Evolutionary conservation across 225 moss, liverwort and hornwort genomes (phyloP).

Genomic region (Sphagnum contortum): DNA sequence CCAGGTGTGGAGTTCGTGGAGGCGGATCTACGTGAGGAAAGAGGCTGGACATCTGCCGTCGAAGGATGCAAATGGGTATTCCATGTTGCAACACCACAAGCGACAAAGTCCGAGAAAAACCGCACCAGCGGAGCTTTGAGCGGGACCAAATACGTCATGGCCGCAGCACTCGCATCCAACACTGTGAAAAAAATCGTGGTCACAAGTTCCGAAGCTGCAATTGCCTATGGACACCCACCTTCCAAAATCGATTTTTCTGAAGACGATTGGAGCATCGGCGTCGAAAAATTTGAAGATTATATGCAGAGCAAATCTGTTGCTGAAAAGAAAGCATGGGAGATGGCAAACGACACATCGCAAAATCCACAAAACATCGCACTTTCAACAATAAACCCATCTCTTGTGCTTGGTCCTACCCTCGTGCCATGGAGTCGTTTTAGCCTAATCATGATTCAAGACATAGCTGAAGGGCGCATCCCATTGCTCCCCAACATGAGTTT

Average conservation of each 20-base stretch:
- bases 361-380: conserved; percentile 2
- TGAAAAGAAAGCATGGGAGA: conserved; percentile 12
- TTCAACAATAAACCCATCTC: conserved; percentile 6
- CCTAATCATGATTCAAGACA: conserved; percentile 11
- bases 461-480: not conserved
- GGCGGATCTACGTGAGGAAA: conserved; percentile 12
- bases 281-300: conserved; percentile 4
- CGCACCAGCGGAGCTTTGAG: conserved; percentile 4
- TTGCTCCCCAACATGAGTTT: not conserved
- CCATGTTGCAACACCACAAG: conserved; percentile 23
- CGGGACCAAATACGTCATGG: conserved; percentile 5
- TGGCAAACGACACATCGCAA: not conserved
- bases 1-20: conserved; percentile 12
- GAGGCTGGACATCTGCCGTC: conserved; percentile 12
- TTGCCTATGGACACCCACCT: conserved; percentile 16
- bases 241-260: conserved; percentile 6
- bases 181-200: conserved; percentile 15
- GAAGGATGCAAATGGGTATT: conserved; percentile 24
- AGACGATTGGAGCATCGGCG: conserved; percentile 20
- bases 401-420: conserved; percentile 16
- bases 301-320: conserved; percentile 7
- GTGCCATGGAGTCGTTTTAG: conserved; percentile 16
- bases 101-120: conserved; percentile 11
- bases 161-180: conserved; percentile 4
- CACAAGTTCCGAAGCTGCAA: conserved; percentile 22